Evolutionary conservation across 768 basidiomycete genomes (phyloP).

Genomic region (Boletus rufocinnamomeus): DNA sequence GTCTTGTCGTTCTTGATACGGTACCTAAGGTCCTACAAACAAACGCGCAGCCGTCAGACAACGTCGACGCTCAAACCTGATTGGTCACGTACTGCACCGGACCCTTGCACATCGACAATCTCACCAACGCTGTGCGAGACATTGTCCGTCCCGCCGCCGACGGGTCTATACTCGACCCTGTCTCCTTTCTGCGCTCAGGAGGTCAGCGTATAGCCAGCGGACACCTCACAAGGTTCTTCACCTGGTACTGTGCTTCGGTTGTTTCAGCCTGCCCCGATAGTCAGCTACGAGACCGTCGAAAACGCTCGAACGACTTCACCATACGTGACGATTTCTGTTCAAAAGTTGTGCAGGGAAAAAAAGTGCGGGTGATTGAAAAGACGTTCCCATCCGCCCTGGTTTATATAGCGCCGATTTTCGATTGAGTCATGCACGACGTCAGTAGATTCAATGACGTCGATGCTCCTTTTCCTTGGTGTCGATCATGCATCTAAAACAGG

Average conservation of each 20-base stretch:
- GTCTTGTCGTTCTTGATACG: slow-evolving; percentile 48
- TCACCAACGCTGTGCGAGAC: slow-evolving; percentile 41
- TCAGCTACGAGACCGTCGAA: slow-evolving; percentile 4
- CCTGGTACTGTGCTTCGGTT: slow-evolving; percentile 27
- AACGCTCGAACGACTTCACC: slow-evolving; percentile 1
- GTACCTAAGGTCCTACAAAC: slow-evolving; percentile 34
- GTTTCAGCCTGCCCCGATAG: slow-evolving; percentile 18
- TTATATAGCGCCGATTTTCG: slow-evolving; percentile 18
- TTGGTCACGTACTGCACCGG: slow-evolving; percentile 36
- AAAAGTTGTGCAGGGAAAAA: not conserved
- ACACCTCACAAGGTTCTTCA: not conserved
- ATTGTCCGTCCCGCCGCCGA: slow-evolving; percentile 42
- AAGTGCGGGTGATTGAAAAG: not conserved
- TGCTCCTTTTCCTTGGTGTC: slow-evolving; percentile 9
- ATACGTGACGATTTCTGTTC: slow-evolving; percentile 9
- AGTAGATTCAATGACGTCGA: slow-evolving; percentile 18
- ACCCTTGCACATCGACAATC: slow-evolving; percentile 35
- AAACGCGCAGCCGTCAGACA: not conserved
- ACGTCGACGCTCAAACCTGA: accelerated
- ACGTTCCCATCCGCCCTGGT: not conserved
- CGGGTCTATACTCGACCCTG: slow-evolving; percentile 45
- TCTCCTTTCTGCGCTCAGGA: slow-evolving; percentile 36
- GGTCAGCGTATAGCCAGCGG: not conserved
- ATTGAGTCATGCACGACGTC: slow-evolving; percentile 24
- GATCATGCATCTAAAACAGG: slow-evolving; percentile 8